phyloP scores from a whole-genome alignment of 2,329 filamentous ascomycete species.

The Cordyceps farinosa region DNA sequence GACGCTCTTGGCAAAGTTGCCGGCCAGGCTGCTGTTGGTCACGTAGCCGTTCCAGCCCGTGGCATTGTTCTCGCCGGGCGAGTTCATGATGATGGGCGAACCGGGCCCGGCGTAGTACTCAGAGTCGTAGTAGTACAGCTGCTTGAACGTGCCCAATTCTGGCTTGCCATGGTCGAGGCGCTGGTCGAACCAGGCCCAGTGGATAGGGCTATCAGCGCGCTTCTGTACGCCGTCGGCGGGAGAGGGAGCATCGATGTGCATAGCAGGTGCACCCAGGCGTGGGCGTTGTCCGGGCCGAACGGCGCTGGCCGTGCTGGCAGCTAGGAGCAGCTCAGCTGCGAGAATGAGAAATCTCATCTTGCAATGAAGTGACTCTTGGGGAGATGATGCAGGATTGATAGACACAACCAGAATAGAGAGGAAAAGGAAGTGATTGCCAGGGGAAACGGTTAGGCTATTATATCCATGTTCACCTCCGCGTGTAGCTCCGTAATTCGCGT shows the following conservation, averaged over 20 bases:
- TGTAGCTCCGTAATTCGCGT: not conserved
- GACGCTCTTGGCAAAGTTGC: slow-evolving; percentile 62
- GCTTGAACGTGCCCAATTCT: slow-evolving; percentile 57
- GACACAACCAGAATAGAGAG: not conserved
- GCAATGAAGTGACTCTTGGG: not conserved
- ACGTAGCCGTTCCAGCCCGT: slow-evolving; percentile 58
- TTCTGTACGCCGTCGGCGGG: not conserved
- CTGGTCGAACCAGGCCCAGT: slow-evolving; percentile 43
- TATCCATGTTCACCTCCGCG: not conserved
- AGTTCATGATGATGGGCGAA: slow-evolving; percentile 70
- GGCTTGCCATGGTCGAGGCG: slow-evolving; percentile 57
- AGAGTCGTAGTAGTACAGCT: slow-evolving; percentile 78
- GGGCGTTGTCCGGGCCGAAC: not conserved
- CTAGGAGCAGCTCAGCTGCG: slow-evolving; percentile 13
- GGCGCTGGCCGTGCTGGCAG: not conserved
- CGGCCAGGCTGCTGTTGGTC: slow-evolving; percentile 64
- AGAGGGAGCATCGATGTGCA: not conserved
- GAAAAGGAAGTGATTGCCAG: not conserved
- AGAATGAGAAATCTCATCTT: slow-evolving; percentile 14
- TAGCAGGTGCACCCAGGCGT: not conserved
- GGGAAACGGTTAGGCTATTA: not conserved
- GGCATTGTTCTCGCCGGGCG: slow-evolving; percentile 52
- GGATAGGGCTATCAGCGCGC: slow-evolving; percentile 13
- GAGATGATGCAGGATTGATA: not conserved
- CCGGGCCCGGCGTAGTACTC: slow-evolving; percentile 70